phyloP scores from a whole-genome alignment of 257 asterid species.

The Echites panduratus region DNA sequence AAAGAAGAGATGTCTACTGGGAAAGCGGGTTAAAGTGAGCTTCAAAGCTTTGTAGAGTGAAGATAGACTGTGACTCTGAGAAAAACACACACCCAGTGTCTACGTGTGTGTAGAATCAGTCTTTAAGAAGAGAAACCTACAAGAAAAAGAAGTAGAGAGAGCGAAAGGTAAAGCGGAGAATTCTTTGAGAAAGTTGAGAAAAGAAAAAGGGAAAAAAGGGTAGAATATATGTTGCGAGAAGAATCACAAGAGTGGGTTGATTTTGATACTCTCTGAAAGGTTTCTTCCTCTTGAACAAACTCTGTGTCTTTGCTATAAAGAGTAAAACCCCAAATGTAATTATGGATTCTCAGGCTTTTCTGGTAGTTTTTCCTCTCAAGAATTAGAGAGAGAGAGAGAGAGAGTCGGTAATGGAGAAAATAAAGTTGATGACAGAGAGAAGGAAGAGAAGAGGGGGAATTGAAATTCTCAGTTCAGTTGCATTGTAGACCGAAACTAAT shows the following conservation, averaged over 20 bases:
- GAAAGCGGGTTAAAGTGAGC: slow-evolving; percentile 12
- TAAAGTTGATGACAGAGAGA: background rate
- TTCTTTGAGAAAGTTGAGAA: background rate
- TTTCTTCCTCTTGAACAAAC: background rate
- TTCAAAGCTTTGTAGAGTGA: slow-evolving; percentile 5
- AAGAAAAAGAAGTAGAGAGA: background rate
- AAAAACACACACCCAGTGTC: background rate
- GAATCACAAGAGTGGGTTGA: slow-evolving; percentile 1
- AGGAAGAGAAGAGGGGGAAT: background rate
- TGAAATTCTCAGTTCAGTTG: slow-evolving; percentile 18
- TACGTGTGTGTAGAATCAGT: background rate
- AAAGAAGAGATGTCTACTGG: slow-evolving; percentile 24
- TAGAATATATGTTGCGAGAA: slow-evolving; percentile 4
- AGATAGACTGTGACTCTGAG: background rate
- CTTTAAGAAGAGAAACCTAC: background rate
- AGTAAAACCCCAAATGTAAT: background rate
- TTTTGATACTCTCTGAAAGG: background rate
- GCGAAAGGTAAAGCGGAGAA: background rate
- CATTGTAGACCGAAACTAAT: slow-evolving; percentile 39
- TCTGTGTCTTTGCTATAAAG: background rate
- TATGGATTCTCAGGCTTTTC: background rate
- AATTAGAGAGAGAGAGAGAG: no score
- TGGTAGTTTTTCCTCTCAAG: background rate
- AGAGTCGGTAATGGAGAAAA: background rate
- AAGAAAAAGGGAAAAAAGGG: slow-evolving; percentile 5